Evolutionary conservation across 2,329 filamentous ascomycete genomes (phyloP), one percentile per base, ranked within the genome.

Genomic region (Diaporthe citriasiana): DNA sequence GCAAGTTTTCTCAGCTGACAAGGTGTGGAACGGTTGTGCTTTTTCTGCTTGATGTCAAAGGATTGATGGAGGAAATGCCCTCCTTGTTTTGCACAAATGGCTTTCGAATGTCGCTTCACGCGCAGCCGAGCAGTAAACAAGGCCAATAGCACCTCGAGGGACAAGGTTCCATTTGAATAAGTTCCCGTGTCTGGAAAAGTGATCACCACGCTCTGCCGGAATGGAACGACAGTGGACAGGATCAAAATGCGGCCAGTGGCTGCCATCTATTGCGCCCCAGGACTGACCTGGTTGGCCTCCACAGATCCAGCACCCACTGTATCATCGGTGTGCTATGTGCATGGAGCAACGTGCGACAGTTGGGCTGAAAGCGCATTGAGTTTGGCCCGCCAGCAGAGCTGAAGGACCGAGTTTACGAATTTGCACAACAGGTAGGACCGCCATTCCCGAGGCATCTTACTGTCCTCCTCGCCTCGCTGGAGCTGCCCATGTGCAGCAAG

Each of bases 361-460:
- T 66, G 45, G 60, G 60, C 25, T 51, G 42, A 51, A 38, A 7
- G 33, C 13, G 45, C 22, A 66, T 66, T 51, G 63, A 66, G 45
- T 51, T 66, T 66, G 42, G 42, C 4, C 63, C 51, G 27, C 45
- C 45, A 53, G 45, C n/a, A 51, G 45, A 66, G 45, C 63, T 38
- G 22, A 19, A 27, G 22, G 47, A 68, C 63, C 63, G 33, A 22
- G 30, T 68, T 53, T 19, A 17, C 30, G 27, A 22, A 68, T 53
- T 27, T 68, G 63, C 63, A 38, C 63, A 66, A 51, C 22, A 22
- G 6, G 45, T 35, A 25, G 27, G 45, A 51, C 30, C 17, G 45
- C 19, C 22, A 66, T 38, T 38, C 22, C 25, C 7, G 45, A 7
- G 15, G 60, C 27, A 17, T 22, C 19, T 38, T n/a, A 22, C 42